Evolutionary conservation across 2,329 filamentous ascomycete genomes (phyloP).

Genomic region (Talaromyces islandicus): DNA sequence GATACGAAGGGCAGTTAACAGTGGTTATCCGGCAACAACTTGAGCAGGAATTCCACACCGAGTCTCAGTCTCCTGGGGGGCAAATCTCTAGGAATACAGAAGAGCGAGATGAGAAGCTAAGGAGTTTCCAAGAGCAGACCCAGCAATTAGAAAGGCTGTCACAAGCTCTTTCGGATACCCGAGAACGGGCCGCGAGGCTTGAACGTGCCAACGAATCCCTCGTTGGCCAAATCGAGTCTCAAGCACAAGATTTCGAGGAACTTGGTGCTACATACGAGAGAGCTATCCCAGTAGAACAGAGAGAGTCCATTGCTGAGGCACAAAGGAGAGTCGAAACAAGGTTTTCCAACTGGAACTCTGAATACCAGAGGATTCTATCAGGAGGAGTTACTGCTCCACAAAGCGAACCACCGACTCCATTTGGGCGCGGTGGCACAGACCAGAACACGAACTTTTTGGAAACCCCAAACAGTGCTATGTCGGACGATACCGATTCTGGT

Average conservation of each 20-base stretch:
- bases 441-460: neutral
- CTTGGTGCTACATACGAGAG: conserved; percentile 28
- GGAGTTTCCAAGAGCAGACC: neutral
- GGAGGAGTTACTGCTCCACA: neutral
- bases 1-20: neutral
- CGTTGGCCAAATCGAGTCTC: neutral
- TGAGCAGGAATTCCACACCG: conserved; percentile 31
- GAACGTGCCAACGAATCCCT: neutral
- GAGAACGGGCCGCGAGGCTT: neutral
- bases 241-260: conserved; percentile 14
- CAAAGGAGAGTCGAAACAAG: neutral
- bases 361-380: neutral
- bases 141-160: neutral
- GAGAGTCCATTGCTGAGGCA: neutral
- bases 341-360: neutral
- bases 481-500: conserved; percentile 30
- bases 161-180: neutral
- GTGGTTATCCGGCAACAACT: conserved; percentile 22
- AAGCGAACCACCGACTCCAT: neutral
- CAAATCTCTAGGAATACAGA: conserved; percentile 26
- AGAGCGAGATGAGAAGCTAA: neutral
- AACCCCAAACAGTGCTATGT: neutral
- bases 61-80: conserved; percentile 35
- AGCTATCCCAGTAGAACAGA: neutral
- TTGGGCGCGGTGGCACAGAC: neutral